Evolutionary conservation across 345 rosid genomes (phyloP).

Genomic region (Eucalyptus pauciflora): DNA sequence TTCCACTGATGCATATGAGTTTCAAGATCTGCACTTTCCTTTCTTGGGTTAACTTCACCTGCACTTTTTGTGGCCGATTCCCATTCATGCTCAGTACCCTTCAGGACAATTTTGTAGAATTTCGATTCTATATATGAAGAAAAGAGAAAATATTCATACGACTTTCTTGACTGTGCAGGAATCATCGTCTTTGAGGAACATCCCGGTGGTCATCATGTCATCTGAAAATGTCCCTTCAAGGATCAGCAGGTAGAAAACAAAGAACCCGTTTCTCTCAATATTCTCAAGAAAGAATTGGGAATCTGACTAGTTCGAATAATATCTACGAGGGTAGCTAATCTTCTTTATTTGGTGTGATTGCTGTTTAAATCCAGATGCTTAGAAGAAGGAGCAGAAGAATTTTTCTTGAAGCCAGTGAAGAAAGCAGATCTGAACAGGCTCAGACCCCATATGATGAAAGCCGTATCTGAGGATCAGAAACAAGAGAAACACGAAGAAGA

Average conservation of each 20-base stretch:
- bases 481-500: background rate
- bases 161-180: conserved; percentile 19
- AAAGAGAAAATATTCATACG: background rate
- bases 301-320: background rate
- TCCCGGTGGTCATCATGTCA: conserved; percentile 77
- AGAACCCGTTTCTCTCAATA: background rate
- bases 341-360: background rate
- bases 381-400: conserved; percentile 75
- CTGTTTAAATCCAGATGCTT: conserved; percentile 30
- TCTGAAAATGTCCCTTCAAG: conserved; percentile 75
- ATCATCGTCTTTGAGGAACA: conserved; percentile 47
- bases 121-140: background rate
- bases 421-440: conserved; percentile 44
- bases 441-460: conserved; percentile 42
- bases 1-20: background rate
- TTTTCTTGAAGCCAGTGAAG: conserved; percentile 58
- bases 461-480: conserved; percentile 13
- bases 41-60: background rate
- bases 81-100: background rate
- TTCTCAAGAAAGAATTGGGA: background rate
- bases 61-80: background rate
- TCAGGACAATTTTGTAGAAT: background rate
- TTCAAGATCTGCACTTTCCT: background rate
- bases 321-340: background rate
- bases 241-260: conserved; percentile 36